These are phyloP conservation scores for Filobasidium floriforme DNA, from an alignment of 768 basidiomycete genomes.

Conservation along the genomic window DNA sequence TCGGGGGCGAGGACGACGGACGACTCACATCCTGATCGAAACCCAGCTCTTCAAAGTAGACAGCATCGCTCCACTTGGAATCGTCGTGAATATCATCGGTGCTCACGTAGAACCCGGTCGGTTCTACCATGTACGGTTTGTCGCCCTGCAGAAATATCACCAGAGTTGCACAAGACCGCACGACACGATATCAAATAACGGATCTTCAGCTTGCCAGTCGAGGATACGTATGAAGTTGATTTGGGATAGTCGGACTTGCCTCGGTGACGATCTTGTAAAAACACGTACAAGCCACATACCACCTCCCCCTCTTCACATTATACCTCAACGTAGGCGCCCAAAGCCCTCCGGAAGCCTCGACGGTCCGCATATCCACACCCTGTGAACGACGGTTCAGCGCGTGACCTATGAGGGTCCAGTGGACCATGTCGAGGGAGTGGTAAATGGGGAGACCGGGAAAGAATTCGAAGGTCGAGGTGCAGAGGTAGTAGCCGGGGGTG, in stretches of 20 bases:
- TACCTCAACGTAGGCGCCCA: slow-evolving; percentile 32
- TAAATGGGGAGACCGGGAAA: slow-evolving; percentile 36
- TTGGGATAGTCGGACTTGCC: too few relatives aligned
- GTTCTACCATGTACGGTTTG: slow-evolving; percentile 1
- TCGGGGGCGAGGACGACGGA: background rate
- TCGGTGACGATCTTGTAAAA: slow-evolving; percentile 7
- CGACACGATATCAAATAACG: too few relatives aligned
- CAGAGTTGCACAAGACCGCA: too few relatives aligned
- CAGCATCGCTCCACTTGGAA: slow-evolving; percentile 28
- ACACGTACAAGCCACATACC: slow-evolving; percentile 23
- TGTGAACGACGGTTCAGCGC: slow-evolving; percentile 19
- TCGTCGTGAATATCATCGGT: slow-evolving; percentile 32
- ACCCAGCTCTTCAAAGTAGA: slow-evolving; percentile 26
- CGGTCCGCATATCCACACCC: slow-evolving; percentile 23
- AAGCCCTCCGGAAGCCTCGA: slow-evolving; percentile 23
- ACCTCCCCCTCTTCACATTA: slow-evolving; percentile 23
- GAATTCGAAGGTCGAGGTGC: slow-evolving; percentile 34
- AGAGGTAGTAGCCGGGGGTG: slow-evolving; percentile 34
- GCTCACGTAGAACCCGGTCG: slow-evolving; percentile 27
- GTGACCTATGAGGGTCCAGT: slow-evolving; percentile 31
- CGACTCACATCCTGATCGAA: slow-evolving; percentile 31
- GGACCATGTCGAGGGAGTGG: slow-evolving; percentile 27
- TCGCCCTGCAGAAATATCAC: slow-evolving; percentile 6
- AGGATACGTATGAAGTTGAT: too few relatives aligned
- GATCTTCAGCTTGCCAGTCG: too few relatives aligned